Evolutionary conservation across 23 red algal genomes (phyloP).

Genomic region (Agarophyton chilense): DNA sequence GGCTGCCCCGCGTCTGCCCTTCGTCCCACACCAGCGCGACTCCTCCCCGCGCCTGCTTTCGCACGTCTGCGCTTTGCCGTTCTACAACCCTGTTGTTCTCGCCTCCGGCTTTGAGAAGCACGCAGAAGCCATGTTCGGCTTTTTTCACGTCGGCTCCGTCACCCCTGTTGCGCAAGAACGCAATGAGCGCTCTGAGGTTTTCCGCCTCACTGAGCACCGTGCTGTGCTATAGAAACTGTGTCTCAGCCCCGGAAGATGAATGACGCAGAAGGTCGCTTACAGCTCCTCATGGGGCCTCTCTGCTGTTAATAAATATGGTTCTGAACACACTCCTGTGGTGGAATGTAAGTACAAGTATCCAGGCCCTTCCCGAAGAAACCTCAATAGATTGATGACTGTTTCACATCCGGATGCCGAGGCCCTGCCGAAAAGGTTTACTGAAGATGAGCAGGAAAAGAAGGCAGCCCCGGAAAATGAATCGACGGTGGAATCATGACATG

Average conservation of each 20-base stretch:
- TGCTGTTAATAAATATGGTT: no score
- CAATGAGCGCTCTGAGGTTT: slow-evolving; percentile 80
- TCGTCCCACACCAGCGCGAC: slow-evolving; percentile 11
- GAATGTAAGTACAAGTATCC: no score
- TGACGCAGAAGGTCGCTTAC: slow-evolving; percentile 22
- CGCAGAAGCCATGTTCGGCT: slow-evolving; percentile 76
- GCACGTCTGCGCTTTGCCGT: slow-evolving; percentile 67
- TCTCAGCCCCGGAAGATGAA: neutral
- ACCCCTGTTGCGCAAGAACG: slow-evolving; percentile 87
- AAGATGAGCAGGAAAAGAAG: no score
- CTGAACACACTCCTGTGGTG: no score
- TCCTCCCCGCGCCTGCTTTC: slow-evolving; percentile 41
- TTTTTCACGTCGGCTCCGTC: slow-evolving; percentile 79
- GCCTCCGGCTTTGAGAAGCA: slow-evolving; percentile 98
- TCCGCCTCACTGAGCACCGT: slow-evolving; percentile 73
- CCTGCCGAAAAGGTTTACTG: no score
- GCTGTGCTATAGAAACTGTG: slow-evolving; percentile 78
- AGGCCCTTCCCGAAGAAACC: no score
- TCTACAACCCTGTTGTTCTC: slow-evolving; percentile 80
- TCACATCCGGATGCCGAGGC: no score
- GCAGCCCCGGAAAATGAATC: no score
- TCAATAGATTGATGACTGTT: no score
- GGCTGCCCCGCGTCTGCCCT: slow-evolving; percentile 33
- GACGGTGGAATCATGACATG: no score
- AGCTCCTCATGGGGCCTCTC: slow-evolving; percentile 60